Conservation (phyloP, 179 eudicot species). For the Beta lomatogona region DNA sequence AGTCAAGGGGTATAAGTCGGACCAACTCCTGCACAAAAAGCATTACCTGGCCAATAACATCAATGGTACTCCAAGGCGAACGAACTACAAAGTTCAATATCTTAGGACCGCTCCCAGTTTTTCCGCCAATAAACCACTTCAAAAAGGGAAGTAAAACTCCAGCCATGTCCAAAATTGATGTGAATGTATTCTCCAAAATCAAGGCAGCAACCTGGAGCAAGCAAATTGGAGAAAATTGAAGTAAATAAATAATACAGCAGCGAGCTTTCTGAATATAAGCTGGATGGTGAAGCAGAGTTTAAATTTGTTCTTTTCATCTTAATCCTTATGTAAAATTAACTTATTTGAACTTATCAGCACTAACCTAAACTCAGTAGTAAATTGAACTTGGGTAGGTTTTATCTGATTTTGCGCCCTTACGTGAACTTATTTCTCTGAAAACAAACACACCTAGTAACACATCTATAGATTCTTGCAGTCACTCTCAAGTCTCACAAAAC, state of each 20-base stretch:
- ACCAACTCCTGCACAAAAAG: neutral
- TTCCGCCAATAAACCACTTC: slow-evolving; percentile 87
- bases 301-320: neutral
- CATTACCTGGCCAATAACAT: slow-evolving; percentile 77
- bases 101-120: slow-evolving; percentile 60
- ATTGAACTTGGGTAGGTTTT: neutral
- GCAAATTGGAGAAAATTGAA: neutral
- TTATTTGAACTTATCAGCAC: neutral
- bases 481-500: neutral
- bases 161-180: slow-evolving; percentile 95
- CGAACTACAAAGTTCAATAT: slow-evolving; percentile 73
- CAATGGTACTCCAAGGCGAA: slow-evolving; percentile 91
- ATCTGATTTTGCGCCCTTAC: neutral
- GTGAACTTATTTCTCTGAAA: too few species aligned
- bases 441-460: neutral
- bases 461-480: neutral
- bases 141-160: slow-evolving; percentile 89
- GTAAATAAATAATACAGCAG: neutral
- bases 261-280: neutral
- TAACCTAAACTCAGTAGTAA: neutral
- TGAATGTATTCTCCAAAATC: slow-evolving; percentile 85
- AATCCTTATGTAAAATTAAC: neutral
- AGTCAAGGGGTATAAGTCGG: neutral
- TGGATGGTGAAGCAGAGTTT: neutral
- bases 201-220: slow-evolving; percentile 66